A percentile compares a stretch with the other conserved stretches of the same genome.
phyloP scores from a whole-genome alignment of 768 basidiomycete species.

The Trametes cubensis region DNA sequence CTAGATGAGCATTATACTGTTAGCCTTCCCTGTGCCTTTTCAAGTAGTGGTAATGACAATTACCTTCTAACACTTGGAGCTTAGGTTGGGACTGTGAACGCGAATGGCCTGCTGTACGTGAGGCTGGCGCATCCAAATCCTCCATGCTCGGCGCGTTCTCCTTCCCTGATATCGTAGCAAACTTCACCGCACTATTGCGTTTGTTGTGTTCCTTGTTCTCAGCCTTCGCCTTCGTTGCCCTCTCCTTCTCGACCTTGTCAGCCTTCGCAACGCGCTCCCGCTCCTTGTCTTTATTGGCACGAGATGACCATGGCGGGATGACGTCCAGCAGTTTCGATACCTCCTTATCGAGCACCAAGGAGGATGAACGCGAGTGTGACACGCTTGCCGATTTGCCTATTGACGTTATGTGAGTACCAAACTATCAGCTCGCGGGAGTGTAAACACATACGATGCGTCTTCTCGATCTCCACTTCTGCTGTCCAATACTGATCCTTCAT shows the following conservation, averaged over 20 bases:
- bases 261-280: slow-evolving; percentile 17
- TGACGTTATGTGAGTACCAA: background rate
- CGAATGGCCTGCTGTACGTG: slow-evolving; percentile 16
- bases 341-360: slow-evolving; percentile 36
- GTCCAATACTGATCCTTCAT: slow-evolving; percentile 73
- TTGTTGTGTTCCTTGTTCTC: slow-evolving; percentile 19
- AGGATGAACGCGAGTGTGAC: slow-evolving; percentile 25
- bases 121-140: background rate
- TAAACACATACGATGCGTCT: slow-evolving; percentile 46
- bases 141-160: slow-evolving; percentile 9
- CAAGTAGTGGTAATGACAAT: no score
- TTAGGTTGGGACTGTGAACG: slow-evolving; percentile 43
- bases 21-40: no score
- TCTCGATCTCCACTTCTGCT: slow-evolving; percentile 29
- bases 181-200: slow-evolving; percentile 1
- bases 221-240: slow-evolving; percentile 11
- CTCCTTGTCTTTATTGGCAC: slow-evolving; percentile 25
- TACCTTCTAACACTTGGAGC: slow-evolving; percentile 28
- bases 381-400: slow-evolving; percentile 41
- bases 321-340: slow-evolving; percentile 38
- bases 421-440: background rate
- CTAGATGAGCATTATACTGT: no score
- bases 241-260: slow-evolving; percentile 18
- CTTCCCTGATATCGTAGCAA: slow-evolving; percentile 14
- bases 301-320: slow-evolving; percentile 38